phyloP scores from a whole-genome alignment of 108 stramenopile species.

The Stephanodiscus minutulus region DNA sequence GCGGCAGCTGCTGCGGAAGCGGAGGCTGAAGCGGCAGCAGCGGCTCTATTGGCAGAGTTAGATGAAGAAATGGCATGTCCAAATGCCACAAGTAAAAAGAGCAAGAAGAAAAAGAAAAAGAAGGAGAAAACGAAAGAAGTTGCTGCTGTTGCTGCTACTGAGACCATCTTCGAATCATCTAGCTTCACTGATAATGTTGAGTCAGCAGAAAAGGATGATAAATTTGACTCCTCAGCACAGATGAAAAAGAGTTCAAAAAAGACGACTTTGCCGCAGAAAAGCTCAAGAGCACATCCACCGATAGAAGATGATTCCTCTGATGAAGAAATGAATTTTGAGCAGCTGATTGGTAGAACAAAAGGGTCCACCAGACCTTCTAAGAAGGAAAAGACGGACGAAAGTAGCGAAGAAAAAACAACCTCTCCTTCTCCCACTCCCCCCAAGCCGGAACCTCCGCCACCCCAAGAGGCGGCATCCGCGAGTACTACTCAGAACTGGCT shows the following conservation, averaged over 20 bases:
- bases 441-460: conserved; percentile 9
- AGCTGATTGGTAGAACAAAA: conserved; percentile 41
- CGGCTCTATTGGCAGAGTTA: conserved; percentile 83
- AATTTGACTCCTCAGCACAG: conserved; percentile 14
- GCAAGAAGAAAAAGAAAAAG: conserved; percentile 85
- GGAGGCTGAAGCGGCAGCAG: conserved; percentile 89
- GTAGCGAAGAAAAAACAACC: conserved; percentile 12
- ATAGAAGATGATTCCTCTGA: conserved; percentile 52
- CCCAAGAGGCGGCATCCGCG: conserved; percentile 1
- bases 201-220: conserved; percentile 15
- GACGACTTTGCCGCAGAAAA: conserved; percentile 16
- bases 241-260: conserved; percentile 29
- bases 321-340: conserved; percentile 53
- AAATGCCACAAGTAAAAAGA: conserved; percentile 65
- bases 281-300: conserved; percentile 13
- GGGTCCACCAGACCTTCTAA: conserved; percentile 30
- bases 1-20: conserved; percentile 61
- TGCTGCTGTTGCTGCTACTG: conserved; percentile 7
- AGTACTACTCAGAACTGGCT: conserved; percentile 33
- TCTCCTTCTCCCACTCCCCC: conserved; percentile 15
- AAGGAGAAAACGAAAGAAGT: conserved; percentile 50
- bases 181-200: conserved; percentile 13
- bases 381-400: conserved; percentile 44
- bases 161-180: neutral
- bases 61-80: conserved; percentile 79